These are phyloP conservation scores for Penicillium angulare DNA, from an alignment of 495 filamentous ascomycete species.

Conservation along the genomic window DNA sequence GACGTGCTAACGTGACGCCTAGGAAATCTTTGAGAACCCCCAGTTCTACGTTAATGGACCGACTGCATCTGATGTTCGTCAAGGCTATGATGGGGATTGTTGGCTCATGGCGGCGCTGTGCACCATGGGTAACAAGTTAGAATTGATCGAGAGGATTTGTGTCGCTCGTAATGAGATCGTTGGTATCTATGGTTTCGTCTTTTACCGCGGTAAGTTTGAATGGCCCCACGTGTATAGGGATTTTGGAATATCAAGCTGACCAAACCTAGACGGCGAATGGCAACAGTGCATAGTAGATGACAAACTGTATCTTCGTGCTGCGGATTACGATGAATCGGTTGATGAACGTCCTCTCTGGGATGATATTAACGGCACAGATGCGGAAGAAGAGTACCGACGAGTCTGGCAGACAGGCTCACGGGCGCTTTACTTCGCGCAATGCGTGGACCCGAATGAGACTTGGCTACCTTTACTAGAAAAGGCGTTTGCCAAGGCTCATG, in stretches of 20 bases:
- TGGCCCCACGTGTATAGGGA: too few relatives aligned
- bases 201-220: slow-evolving; percentile 72
- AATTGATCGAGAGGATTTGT: slow-evolving; percentile 77
- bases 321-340: slow-evolving; percentile 74
- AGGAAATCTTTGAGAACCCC: slow-evolving; percentile 86
- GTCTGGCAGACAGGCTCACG: slow-evolving; percentile 73
- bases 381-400: slow-evolving; percentile 75
- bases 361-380: slow-evolving; percentile 64
- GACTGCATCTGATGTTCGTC: slow-evolving; percentile 77
- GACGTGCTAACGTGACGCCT: slow-evolving; percentile 5
- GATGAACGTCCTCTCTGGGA: slow-evolving; percentile 71
- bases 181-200: slow-evolving; percentile 94
- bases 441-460: slow-evolving; percentile 82
- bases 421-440: slow-evolving; percentile 84
- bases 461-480: slow-evolving; percentile 95
- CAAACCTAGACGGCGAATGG: slow-evolving; percentile 77
- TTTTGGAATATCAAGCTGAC: too few relatives aligned
- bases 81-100: slow-evolving; percentile 81
- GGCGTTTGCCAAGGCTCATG: slow-evolving; percentile 94
- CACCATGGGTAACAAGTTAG: slow-evolving; percentile 77
- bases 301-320: slow-evolving; percentile 76
- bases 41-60: slow-evolving; percentile 83
- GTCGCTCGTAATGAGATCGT: slow-evolving; percentile 76
- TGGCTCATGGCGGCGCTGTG: slow-evolving; percentile 89
- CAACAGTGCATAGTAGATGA: slow-evolving; percentile 86